Percentiles rank a stretch among this genome's conserved stretches.
Evolutionary conservation across 305 asterid species (phyloP).

Genomic region (Petunia hybrid): DNA sequence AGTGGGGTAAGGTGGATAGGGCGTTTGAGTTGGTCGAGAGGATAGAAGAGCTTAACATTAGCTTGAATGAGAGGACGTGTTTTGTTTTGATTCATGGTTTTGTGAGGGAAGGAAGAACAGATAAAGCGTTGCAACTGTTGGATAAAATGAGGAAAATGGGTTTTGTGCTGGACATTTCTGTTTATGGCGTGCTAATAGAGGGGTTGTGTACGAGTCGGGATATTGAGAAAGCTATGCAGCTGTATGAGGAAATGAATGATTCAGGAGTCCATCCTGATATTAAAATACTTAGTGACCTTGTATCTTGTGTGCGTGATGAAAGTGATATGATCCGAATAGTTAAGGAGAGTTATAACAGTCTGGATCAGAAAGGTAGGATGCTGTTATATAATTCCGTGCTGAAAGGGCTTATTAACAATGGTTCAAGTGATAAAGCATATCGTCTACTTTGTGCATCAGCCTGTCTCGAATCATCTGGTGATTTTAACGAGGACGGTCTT

Average conservation of each 20-base stretch:
- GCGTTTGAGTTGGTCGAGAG: slow-evolving; percentile 73
- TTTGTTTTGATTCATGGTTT: slow-evolving; percentile 83
- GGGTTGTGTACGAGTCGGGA: slow-evolving; percentile 67
- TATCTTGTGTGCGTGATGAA: slow-evolving; percentile 56
- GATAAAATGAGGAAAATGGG: slow-evolving; percentile 66
- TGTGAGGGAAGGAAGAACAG: slow-evolving; percentile 62
- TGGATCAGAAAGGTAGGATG: slow-evolving; percentile 53
- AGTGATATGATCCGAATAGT: slow-evolving; percentile 57
- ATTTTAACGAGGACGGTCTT: slow-evolving; percentile 44
- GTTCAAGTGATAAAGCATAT: slow-evolving; percentile 69
- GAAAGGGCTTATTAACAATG: slow-evolving; percentile 58
- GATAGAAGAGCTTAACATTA: slow-evolving; percentile 63
- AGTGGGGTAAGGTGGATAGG: slow-evolving; percentile 69
- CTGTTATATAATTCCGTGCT: slow-evolving; percentile 51
- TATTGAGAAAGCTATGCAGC: slow-evolving; percentile 55
- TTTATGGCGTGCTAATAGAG: slow-evolving; percentile 70
- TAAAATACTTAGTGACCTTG: slow-evolving; percentile 54
- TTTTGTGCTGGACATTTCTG: slow-evolving; percentile 60
- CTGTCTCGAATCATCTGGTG: slow-evolving; percentile 45
- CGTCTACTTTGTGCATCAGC: slow-evolving; percentile 54
- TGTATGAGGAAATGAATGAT: slow-evolving; percentile 61
- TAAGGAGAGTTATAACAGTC: slow-evolving; percentile 48
- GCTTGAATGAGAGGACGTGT: slow-evolving; percentile 74
- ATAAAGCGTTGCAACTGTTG: slow-evolving; percentile 68
- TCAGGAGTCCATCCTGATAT: slow-evolving; percentile 68